phyloP scores from a whole-genome alignment of 345 rosid genomes.

The Draba incana region DNA sequence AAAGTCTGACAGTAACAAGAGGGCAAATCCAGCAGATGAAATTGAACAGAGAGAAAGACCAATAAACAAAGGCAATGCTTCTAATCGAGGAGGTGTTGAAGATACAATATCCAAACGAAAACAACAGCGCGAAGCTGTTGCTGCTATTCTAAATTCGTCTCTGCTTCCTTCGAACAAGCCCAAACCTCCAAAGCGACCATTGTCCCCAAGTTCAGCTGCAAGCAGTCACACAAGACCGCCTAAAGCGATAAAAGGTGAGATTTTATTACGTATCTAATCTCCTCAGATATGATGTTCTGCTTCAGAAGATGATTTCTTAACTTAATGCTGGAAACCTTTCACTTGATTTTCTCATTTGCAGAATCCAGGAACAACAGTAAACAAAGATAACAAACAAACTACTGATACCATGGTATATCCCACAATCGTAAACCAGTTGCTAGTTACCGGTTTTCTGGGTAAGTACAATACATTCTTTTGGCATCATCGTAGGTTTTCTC shows the following conservation, averaged over 20 bases:
- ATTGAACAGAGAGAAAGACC: constrained; percentile 42
- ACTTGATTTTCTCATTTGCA: constrained; percentile 23
- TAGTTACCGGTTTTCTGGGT: neutral
- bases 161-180: constrained; percentile 76
- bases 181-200: constrained; percentile 60
- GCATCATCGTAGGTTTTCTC: constrained; percentile 25
- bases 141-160: constrained; percentile 79
- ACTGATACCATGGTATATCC: constrained; percentile 3
- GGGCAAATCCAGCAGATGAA: constrained; percentile 40
- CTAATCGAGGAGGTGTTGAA: constrained; percentile 47
- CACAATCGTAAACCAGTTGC: constrained; percentile 14
- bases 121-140: constrained; percentile 84
- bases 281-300: neutral
- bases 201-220: constrained; percentile 50
- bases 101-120: constrained; percentile 66
- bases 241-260: constrained; percentile 68
- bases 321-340: constrained; percentile 21
- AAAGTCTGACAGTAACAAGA: constrained; percentile 33
- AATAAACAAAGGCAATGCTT: constrained; percentile 34
- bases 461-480: constrained; percentile 8
- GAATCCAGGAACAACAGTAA: constrained; percentile 38
- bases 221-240: constrained; percentile 54
- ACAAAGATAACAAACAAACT: constrained; percentile 30
- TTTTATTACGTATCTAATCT: constrained; percentile 6
- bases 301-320: constrained; percentile 12